These are phyloP conservation scores for Geotrichum europaeum DNA, from an alignment of 1,139 yeast species.

Conservation along the genomic window DNA sequence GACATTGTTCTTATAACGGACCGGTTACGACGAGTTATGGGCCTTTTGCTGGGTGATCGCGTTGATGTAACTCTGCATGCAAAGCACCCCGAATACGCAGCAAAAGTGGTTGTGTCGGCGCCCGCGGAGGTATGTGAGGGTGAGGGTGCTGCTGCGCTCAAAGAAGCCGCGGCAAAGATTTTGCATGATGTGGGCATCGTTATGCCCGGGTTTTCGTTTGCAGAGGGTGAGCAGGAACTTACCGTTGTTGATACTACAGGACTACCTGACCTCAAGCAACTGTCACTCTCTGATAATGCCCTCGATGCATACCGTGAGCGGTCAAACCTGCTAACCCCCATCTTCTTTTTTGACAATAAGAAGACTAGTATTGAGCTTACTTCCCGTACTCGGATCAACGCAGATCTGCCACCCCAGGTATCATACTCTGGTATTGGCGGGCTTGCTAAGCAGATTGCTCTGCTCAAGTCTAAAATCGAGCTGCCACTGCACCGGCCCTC, in stretches of 20 bases:
- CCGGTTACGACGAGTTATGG: constrained; percentile 46
- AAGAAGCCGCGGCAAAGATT: constrained; percentile 22
- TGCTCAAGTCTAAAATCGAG: constrained; percentile 62
- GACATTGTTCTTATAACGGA: constrained; percentile 4
- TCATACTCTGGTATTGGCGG: constrained; percentile 71
- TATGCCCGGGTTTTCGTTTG: constrained; percentile 46
- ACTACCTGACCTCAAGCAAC: constrained; percentile 23
- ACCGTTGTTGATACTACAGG: constrained; percentile 22
- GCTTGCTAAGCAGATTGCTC: constrained; percentile 53
- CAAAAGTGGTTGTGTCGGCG: constrained; percentile 31
- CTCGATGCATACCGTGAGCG: constrained; percentile 7
- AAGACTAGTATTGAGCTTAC: constrained; percentile 20
- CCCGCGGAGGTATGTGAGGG: neutral
- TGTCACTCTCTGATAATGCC: neutral
- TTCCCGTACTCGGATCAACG: constrained; percentile 19
- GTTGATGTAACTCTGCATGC: constrained; percentile 44
- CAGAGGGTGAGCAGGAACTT: constrained; percentile 10
- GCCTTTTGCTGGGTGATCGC: constrained; percentile 68
- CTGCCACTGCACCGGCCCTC: constrained; percentile 76
- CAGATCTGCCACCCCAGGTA: constrained; percentile 40
- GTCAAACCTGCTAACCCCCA: constrained; percentile 15
- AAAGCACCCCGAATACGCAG: constrained; percentile 49
- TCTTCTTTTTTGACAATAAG: constrained; percentile 19
- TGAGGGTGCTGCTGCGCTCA: constrained; percentile 1
- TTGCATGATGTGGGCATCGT: constrained; percentile 49